Evolutionary conservation across 768 basidiomycete species (phyloP), one percentile per base, ranked within the genome.

Genomic region (Tylopilus felleus): DNA sequence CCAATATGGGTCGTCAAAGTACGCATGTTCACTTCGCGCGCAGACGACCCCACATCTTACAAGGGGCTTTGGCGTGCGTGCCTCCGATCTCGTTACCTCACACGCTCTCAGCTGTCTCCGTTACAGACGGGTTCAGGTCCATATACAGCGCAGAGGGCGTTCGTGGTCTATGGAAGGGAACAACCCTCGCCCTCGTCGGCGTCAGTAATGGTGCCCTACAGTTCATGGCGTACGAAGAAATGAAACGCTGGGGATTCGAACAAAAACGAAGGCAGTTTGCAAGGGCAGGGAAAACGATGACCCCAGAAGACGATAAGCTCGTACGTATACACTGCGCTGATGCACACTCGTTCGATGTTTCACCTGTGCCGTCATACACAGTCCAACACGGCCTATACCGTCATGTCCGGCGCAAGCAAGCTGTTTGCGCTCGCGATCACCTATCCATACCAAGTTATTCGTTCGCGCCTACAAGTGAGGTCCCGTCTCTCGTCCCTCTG

Each of bases 1-100:
- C 97, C 96, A 0, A 84, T 98, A 61, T 98, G 96, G 96, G 89
- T 98, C 14, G 89, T 98, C 51, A 90, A 96, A 75, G 95, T 97
- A 9, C 84, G 97, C 55, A 94, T 98, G 85, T 99, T 97, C 67
- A 93, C 94, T 1, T 88, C 93, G 1, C 74, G 74, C 10, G 70
- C 80, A 27, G 78, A 81, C 51, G 82, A 86, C 39, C 83, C 88
- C 9, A 75, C 69, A 3, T 84, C 93, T 1, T 98, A 98, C 70
- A 82, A 84, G 17, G 84, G 87, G 9, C 75, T 94, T 53, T 87
- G 82, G 82, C 76, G 93, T 93, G 58, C 48, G 65, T 60, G 14
- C 52, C 33, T 49, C 44, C 13, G 16, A 9, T 52, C 55, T 23
- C 2, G 16, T 25, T 40, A 13, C 12, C 19, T 41, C 22, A n/a